Percentiles rank a stretch among this genome's conserved stretches.
Evolutionary conservation across 164 flowering plant species (phyloP).

Genomic region (Tetrastigma voinierianum): DNA sequence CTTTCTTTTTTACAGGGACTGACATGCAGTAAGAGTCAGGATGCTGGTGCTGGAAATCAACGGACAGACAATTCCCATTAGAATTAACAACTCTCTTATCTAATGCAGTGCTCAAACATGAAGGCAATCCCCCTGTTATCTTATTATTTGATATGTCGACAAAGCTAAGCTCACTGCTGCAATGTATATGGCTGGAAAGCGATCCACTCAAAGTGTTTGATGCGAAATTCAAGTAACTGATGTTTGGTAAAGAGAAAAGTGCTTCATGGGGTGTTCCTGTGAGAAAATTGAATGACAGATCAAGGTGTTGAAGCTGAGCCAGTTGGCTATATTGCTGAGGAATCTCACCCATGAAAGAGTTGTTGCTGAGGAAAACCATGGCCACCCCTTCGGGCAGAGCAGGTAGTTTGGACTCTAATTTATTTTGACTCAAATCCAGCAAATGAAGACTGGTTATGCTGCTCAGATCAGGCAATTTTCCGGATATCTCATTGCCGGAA

Average conservation of each 20-base stretch:
- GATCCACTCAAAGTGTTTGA: conserved; percentile 63
- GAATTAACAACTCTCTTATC: conserved; percentile 41
- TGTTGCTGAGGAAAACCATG: conserved; percentile 54
- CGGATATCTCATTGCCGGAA: conserved; percentile 58
- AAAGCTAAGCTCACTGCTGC: conserved; percentile 55
- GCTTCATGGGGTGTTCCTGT: conserved; percentile 48
- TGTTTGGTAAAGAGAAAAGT: conserved; percentile 66
- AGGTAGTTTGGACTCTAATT: conserved; percentile 48
- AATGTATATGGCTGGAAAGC: conserved; percentile 42
- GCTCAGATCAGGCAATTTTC: conserved; percentile 52
- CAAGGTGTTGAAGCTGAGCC: conserved; percentile 64
- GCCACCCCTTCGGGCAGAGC: conserved; percentile 54
- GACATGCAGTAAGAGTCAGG: conserved; percentile 46
- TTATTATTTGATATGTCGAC: conserved; percentile 74
- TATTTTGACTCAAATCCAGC: conserved; percentile 69
- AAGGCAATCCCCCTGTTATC: conserved; percentile 57
- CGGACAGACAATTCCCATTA: conserved; percentile 67
- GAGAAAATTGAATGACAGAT: conserved; percentile 64
- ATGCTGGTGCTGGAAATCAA: conserved; percentile 41
- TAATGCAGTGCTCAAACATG: conserved; percentile 45
- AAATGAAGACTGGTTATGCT: conserved; percentile 41
- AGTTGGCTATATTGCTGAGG: conserved; percentile 50
- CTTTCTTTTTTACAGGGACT: conserved; percentile 10
- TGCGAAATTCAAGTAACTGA: conserved; percentile 69
- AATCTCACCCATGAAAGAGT: conserved; percentile 59